Base-by-base conservation (phyloP, 2,329 filamentous ascomycete species). In the Fusarium fujikuroi region DNA sequence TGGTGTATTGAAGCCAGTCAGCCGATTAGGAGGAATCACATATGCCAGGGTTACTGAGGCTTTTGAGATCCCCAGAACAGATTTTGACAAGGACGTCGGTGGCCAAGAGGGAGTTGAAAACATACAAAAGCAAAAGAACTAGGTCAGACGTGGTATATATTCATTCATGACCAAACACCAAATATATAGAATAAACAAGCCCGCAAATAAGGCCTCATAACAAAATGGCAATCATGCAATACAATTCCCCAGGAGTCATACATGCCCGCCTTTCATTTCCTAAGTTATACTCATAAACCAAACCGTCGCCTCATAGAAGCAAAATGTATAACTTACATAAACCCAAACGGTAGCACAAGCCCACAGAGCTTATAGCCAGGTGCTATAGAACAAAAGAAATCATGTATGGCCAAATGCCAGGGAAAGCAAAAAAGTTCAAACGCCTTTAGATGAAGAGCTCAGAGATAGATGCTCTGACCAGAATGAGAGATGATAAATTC, bases 11-110 rank as follows among this genome's bases (percentile, higher is more conserved):
- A 89, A 89, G 70, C 94, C 95, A 0, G 87, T 97, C 21, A 90
- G 90, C 72, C 89, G 95, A 42, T 78, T 98, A 30, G 95, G 95
- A 32, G 95, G 95, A 4, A 97, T 98, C 76, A 92, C 92, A 1
- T 98, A 97, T 80, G 92, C 88, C 1, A 87, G 95, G 47, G 85
- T 88, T 1, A 91, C 88, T 0, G 90, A 95, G 71, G 92, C 85
- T 0, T 83, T 94, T 32, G 95, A 97, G 85, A 82, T 97, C 30
- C 89, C 87, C 10, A 85, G 92, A 44, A 91, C 87, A 1, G 86
- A 88, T 69, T 92, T 87, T 71, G 82, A 85, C 47, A 85, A 84
- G 78, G 86, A 90, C 68, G 54, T 87, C 10, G 85, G 86, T 16
- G 85, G 85, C 1, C 84, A 84, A 36, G 89, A 91, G 64, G 89